Conservation (phyloP, 345 rosid species). For the Populus tremula region DNA sequence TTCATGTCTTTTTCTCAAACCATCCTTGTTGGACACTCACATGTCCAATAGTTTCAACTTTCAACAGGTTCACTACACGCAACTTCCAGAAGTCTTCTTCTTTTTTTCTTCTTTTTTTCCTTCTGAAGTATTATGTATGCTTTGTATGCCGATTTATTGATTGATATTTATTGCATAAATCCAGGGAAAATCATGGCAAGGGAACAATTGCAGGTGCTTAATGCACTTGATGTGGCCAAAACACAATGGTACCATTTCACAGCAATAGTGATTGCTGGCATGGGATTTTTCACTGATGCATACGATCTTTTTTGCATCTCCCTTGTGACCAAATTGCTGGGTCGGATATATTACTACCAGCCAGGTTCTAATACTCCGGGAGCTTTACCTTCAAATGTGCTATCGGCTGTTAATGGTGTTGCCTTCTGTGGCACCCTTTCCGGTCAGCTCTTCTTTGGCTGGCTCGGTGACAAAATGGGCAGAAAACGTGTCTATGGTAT, state of each 20-base stretch:
- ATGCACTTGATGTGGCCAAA: conserved; percentile 59
- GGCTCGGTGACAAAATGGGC: conserved; percentile 82
- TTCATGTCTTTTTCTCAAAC: not conserved
- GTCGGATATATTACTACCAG: conserved; percentile 57
- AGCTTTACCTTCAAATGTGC: conserved; percentile 46
- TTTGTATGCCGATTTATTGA: not conserved
- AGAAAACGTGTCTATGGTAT: conserved; percentile 64
- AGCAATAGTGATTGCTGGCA: conserved; percentile 66
- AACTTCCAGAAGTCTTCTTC: not conserved
- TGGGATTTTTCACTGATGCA: conserved; percentile 87
- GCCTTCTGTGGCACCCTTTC: conserved; percentile 70
- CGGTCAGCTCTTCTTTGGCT: conserved; percentile 80
- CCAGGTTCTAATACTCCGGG: conserved; percentile 54
- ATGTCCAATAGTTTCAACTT: not conserved
- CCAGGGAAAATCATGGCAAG: conserved; percentile 36
- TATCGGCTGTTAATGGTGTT: conserved; percentile 70
- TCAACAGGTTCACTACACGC: not conserved
- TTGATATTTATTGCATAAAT: not conserved
- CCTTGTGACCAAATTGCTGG: conserved; percentile 65
- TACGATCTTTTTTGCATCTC: conserved; percentile 80
- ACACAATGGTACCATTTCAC: conserved; percentile 59
- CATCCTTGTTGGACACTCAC: not conserved
- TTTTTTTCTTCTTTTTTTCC: not conserved
- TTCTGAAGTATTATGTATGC: not conserved
- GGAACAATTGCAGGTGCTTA: conserved; percentile 46